Percentiles rank a stretch among this genome's conserved stretches.
Conservation (phyloP, 2,329 filamentous ascomycete genomes). For the Scorias spongiosa region DNA sequence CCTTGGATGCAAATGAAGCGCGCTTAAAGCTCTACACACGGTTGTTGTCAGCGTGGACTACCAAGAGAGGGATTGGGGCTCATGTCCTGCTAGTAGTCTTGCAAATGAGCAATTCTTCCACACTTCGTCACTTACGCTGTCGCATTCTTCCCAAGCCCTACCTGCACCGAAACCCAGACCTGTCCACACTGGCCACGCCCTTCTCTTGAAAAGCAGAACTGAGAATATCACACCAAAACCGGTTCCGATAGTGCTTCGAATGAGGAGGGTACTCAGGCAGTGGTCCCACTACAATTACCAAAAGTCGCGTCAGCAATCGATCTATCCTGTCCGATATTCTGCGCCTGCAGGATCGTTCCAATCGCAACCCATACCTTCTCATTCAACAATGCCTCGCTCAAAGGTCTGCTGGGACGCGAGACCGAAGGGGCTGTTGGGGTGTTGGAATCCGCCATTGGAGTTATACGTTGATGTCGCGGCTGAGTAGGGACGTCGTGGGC, state of each 20-base stretch:
- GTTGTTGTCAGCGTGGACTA: constrained; percentile 1
- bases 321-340: background rate
- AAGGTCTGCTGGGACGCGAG: constrained; percentile 57
- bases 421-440: constrained; percentile 39
- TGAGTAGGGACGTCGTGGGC: background rate
- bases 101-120: constrained; percentile 1
- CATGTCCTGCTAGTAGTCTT: background rate
- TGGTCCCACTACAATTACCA: constrained; percentile 69
- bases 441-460: constrained; percentile 41
- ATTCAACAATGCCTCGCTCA: constrained; percentile 95
- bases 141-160: constrained; percentile 96
- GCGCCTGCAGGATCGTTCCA: background rate
- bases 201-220: constrained; percentile 92
- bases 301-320: background rate
- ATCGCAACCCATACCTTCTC: constrained; percentile 62
- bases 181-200: constrained; percentile 93
- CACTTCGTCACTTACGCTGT: constrained; percentile 39
- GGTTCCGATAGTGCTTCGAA: constrained; percentile 90
- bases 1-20: constrained; percentile 30
- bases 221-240: constrained; percentile 98
- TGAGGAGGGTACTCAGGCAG: constrained; percentile 92
- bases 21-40: constrained; percentile 36
- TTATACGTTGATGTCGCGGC: background rate
- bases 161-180: constrained; percentile 91
- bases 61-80: background rate